These are phyloP conservation scores for Cladosporium austrohemisphaericum DNA, from an alignment of 2,329 filamentous ascomycete species.

Conservation along the genomic window DNA sequence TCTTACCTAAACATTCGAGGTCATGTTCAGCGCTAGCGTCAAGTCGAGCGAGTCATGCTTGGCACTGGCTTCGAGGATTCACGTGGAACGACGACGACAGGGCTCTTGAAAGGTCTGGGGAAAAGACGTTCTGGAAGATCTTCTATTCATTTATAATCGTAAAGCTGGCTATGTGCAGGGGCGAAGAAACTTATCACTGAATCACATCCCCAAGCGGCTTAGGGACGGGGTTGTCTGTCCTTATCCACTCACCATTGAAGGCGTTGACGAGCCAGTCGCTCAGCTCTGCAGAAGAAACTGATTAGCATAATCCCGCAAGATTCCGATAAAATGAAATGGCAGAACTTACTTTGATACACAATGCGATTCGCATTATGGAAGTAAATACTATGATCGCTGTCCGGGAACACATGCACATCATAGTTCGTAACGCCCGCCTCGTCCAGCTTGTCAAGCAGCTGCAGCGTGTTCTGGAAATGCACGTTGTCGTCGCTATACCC, in stretches of 20 bases:
- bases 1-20: too few relatives aligned
- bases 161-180: not conserved
- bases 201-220: slow-evolving; percentile 18
- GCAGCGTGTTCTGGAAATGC: slow-evolving; percentile 90
- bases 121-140: not conserved
- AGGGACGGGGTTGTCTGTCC: slow-evolving; percentile 52
- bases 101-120: too few relatives aligned
- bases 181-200: not conserved
- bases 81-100: too few relatives aligned
- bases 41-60: slow-evolving; percentile 4
- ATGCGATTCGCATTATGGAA: slow-evolving; percentile 91
- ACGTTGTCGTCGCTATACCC: slow-evolving; percentile 97
- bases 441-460: slow-evolving; percentile 81
- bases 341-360: slow-evolving; percentile 82
- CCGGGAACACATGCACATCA: slow-evolving; percentile 93
- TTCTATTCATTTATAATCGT: slow-evolving; percentile 11
- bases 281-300: slow-evolving; percentile 57
- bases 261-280: slow-evolving; percentile 93
- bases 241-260: slow-evolving; percentile 93
- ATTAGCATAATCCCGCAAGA: slow-evolving; percentile 22
- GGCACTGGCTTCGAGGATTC: not conserved
- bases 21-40: slow-evolving; percentile 8
- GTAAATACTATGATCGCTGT: slow-evolving; percentile 90
- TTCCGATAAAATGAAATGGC: not conserved
- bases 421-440: slow-evolving; percentile 82